phyloP scores from a whole-genome alignment of 2,329 filamentous ascomycete species.

The Raffaelea ambrosiae region DNA sequence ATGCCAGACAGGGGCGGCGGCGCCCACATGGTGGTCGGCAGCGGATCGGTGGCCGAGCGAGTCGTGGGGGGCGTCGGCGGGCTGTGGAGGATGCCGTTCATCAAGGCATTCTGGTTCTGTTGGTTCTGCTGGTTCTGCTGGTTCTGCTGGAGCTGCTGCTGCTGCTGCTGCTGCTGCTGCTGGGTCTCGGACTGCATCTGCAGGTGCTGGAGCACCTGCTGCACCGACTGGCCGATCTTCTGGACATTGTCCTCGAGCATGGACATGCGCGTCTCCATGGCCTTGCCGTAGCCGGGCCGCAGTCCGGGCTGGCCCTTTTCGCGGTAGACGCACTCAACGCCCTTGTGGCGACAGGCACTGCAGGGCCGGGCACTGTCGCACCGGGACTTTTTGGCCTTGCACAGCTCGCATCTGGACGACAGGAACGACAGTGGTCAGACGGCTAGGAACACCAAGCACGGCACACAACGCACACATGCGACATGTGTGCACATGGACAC shows the following conservation, averaged over 20 bases:
- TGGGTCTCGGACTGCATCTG: not conserved
- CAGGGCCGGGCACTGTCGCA: conserved; percentile 11
- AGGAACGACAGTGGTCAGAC: too few species aligned
- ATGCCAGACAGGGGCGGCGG: too few species aligned
- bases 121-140: too few species aligned
- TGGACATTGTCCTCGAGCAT: conserved; percentile 7
- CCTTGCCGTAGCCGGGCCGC: conserved; percentile 10
- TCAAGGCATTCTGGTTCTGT: too few species aligned
- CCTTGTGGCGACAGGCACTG: conserved; percentile 7
- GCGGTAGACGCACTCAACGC: conserved; percentile 6
- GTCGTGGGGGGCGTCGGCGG: too few species aligned
- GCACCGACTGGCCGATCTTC: conserved; percentile 5
- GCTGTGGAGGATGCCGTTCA: too few species aligned
- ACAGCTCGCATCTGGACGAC: conserved; percentile 6
- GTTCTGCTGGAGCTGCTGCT: conserved; percentile 3
- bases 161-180: not conserved
- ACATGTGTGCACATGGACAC: too few species aligned
- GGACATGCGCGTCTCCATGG: conserved; percentile 8
- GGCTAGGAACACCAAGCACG: too few species aligned
- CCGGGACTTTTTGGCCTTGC: conserved; percentile 11
- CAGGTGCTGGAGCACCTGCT: conserved; percentile 5
- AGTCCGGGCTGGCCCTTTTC: conserved; percentile 10
- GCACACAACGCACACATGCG: too few species aligned
- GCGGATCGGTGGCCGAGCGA: too few species aligned
- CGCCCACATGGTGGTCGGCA: too few species aligned